These are phyloP conservation scores for Boletus speciosus DNA, from an alignment of 768 basidiomycete species.

Conservation along the genomic window DNA sequence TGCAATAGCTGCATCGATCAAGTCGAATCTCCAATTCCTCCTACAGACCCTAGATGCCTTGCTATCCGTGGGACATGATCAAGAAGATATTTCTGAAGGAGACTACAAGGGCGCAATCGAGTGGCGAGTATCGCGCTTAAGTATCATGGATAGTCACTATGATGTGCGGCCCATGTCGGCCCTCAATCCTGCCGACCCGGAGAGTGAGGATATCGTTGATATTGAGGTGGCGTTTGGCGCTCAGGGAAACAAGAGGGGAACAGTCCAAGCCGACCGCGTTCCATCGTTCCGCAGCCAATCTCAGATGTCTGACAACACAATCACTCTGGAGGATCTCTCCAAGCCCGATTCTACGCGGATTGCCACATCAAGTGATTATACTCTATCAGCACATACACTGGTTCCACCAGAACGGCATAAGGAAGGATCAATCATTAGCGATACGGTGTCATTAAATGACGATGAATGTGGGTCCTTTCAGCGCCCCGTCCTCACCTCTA, in stretches of 20 bases:
- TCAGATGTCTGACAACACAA: constrained; percentile 34
- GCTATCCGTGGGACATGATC: constrained; percentile 62
- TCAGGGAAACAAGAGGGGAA: constrained; percentile 33
- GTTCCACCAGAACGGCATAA: constrained; percentile 19
- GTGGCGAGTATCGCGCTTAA: constrained; percentile 71
- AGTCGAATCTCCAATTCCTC: constrained; percentile 53
- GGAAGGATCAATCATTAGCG: constrained; percentile 19
- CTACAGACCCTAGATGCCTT: constrained; percentile 61
- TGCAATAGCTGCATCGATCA: constrained; percentile 47
- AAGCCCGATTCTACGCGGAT: constrained; percentile 17
- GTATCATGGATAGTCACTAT: constrained; percentile 52
- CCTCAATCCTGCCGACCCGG: constrained; percentile 38
- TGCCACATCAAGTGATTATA: constrained; percentile 22
- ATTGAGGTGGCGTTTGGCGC: constrained; percentile 50
- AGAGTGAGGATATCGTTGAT: constrained; percentile 53
- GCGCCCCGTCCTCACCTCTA: background rate
- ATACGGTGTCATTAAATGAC: constrained; percentile 20
- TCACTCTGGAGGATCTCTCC: constrained; percentile 29
- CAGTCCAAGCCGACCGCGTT: constrained; percentile 17
- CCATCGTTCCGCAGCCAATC: constrained; percentile 33
- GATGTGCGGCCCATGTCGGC: constrained; percentile 41
- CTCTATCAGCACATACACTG: constrained; percentile 25
- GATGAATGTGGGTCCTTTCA: constrained; percentile 21
- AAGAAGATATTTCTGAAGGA: constrained; percentile 63
- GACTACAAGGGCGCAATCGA: constrained; percentile 76